phyloP scores from a whole-genome alignment of 306 rosid species.

The Casuarina equisetifolia region DNA sequence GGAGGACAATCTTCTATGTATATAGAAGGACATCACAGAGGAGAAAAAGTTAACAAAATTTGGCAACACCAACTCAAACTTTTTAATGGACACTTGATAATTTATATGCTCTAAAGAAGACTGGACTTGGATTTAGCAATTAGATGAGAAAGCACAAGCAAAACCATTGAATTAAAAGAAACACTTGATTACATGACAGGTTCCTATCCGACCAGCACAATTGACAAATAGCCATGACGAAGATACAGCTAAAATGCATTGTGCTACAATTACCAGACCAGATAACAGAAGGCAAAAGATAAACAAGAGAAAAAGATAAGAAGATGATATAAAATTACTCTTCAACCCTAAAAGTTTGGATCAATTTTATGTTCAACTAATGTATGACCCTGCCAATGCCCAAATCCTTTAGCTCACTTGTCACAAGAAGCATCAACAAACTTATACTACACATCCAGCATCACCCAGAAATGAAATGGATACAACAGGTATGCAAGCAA shows the following conservation, averaged over 20 bases:
- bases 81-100: neutral
- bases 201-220: neutral
- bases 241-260: neutral
- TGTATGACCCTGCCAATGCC: neutral
- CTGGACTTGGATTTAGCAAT: neutral
- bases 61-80: neutral
- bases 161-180: neutral
- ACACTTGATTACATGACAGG: neutral
- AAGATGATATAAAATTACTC: too few species aligned
- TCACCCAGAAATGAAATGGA: neutral
- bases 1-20: neutral
- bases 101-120: neutral
- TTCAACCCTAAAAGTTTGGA: neutral
- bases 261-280: neutral
- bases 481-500: neutral
- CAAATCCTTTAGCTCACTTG: neutral
- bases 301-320: neutral
- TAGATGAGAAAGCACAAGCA: neutral
- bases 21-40: neutral
- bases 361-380: too few species aligned
- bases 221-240: neutral
- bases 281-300: neutral
- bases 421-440: neutral
- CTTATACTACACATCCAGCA: neutral
- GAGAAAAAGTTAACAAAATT: neutral